phyloP scores from a whole-genome alignment of 768 basidiomycete genomes.

The Neoboletus magnificus region DNA sequence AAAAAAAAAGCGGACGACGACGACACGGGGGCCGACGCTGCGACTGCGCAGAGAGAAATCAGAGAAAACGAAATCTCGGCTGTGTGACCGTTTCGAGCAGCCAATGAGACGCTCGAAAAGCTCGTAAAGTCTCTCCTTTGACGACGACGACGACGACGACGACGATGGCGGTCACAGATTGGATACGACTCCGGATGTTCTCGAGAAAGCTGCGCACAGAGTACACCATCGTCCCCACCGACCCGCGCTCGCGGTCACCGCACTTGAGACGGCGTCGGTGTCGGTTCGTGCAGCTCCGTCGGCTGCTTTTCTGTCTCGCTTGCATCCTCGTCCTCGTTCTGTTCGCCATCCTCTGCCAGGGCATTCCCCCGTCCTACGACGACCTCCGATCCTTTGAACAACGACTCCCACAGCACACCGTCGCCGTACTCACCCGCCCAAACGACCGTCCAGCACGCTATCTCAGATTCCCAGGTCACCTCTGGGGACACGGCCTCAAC shows the following conservation, averaged over 20 bases:
- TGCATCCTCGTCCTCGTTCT: constrained; percentile 24
- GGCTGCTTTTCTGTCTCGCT: constrained; percentile 24
- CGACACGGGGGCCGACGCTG: neutral
- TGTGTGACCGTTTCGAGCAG: neutral
- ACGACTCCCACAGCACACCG: constrained; percentile 39
- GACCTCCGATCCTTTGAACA: constrained; percentile 36
- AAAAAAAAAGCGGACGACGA: neutral
- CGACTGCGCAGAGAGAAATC: neutral
- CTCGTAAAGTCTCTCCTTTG: too few relatives aligned
- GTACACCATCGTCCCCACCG: constrained; percentile 13
- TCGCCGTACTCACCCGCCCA: constrained; percentile 10
- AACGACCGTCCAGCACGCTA: constrained; percentile 29
- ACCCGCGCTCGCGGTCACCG: neutral
- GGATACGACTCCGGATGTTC: neutral
- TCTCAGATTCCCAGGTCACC: constrained; percentile 49
- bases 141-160: neutral
- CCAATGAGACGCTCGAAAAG: too few relatives aligned
- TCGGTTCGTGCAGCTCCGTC: constrained; percentile 20
- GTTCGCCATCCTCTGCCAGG: constrained; percentile 32
- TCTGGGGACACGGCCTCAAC: constrained; percentile 62
- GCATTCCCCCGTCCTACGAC: constrained; percentile 39
- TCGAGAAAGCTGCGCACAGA: neutral
- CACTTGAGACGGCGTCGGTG: constrained; percentile 11
- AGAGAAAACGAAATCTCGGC: neutral
- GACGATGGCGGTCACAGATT: neutral